Percentiles rank a stretch among this genome's conserved stretches.
phyloP scores from a whole-genome alignment of 208 protist genomes.

The Tritrichomonas musculus region DNA sequence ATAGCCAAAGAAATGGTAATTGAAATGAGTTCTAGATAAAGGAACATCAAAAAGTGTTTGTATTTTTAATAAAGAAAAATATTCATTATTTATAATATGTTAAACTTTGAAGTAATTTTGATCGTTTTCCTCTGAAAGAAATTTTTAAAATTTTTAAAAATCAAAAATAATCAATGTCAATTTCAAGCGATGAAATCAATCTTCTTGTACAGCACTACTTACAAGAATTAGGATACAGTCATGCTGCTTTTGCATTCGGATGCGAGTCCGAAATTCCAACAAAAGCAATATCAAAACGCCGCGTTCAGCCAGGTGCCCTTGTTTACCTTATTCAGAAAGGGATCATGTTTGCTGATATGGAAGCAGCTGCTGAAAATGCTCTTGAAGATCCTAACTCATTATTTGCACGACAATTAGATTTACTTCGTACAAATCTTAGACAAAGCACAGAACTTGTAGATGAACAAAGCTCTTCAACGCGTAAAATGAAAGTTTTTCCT shows the following conservation, averaged over 20 bases:
- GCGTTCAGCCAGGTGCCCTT: background rate
- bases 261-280: background rate
- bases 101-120: no score
- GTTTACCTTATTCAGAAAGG: background rate
- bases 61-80: no score
- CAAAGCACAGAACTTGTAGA: background rate
- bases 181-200: background rate
- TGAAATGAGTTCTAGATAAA: no score
- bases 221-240: background rate
- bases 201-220: background rate
- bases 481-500: background rate
- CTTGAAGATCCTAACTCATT: background rate
- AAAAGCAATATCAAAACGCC: background rate
- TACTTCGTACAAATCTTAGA: background rate
- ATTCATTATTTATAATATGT: no score
- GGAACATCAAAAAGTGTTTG: no score
- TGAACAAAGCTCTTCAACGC: background rate
- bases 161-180: background rate
- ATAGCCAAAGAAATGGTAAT: background rate
- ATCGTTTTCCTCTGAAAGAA: no score
- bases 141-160: no score
- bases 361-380: background rate
- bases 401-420: background rate
- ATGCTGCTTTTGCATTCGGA: background rate
- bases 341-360: background rate